Percentiles rank a stretch among this genome's conserved stretches.
phyloP scores from a whole-genome alignment of 2,329 filamentous ascomycete species.

The Eutypa lata region DNA sequence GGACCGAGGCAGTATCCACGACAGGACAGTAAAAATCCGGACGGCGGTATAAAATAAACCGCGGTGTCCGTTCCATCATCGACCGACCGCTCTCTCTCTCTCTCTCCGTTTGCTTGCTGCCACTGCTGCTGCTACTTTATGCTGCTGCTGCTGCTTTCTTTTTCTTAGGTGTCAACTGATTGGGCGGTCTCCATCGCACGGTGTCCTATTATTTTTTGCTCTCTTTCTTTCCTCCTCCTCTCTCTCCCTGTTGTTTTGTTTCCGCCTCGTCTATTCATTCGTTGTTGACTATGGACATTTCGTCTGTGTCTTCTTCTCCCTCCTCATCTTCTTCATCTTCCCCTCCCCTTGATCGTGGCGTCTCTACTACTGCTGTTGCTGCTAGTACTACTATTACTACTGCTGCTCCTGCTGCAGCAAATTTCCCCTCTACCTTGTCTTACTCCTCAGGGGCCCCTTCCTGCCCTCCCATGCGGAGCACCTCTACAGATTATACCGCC shows the following conservation, averaged over 20 bases:
- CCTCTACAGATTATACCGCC: slow-evolving; percentile 19
- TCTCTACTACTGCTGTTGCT: not conserved
- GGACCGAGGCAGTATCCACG: not conserved
- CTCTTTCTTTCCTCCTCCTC: slow-evolving; percentile 1
- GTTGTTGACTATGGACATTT: not conserved
- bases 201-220: not conserved
- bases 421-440: slow-evolving; percentile 25
- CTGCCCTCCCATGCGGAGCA: slow-evolving; percentile 22
- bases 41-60: slow-evolving; percentile 22
- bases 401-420: not conserved
- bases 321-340: slow-evolving; percentile 14
- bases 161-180: not conserved
- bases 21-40: not conserved
- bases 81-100: too few species aligned
- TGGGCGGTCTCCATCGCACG: not conserved
- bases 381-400: slow-evolving; percentile 3
- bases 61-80: not conserved
- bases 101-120: not conserved
- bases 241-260: not conserved
- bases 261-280: not conserved
- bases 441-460: slow-evolving; percentile 26
- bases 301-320: slow-evolving; percentile 11
- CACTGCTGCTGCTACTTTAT: too few species aligned
- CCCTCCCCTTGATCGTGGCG: slow-evolving; percentile 10
- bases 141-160: too few species aligned